Conservation (phyloP, 768 basidiomycete species). For the Psilocybe cubensis region DNA sequence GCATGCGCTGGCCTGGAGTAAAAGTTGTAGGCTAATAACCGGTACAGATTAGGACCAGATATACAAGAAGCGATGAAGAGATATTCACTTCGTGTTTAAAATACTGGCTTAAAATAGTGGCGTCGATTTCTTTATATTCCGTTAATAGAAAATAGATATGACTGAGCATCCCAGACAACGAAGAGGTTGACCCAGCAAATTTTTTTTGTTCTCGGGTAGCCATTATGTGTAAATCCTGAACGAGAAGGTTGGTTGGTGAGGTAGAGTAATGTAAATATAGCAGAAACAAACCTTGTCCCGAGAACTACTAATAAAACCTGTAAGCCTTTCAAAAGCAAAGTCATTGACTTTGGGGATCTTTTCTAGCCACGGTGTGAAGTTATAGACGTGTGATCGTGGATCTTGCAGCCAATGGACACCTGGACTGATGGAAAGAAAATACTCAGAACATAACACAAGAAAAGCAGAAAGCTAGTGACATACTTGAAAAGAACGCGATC, state of each 20-base stretch:
- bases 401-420: constrained; percentile 91
- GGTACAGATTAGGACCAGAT: constrained; percentile 1
- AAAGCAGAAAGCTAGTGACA: constrained; percentile 1
- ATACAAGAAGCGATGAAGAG: neutral
- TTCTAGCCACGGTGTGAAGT: constrained; percentile 76
- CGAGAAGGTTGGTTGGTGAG: neutral
- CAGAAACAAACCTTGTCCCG: constrained; percentile 60
- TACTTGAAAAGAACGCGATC: constrained; percentile 64
- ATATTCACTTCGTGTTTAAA: constrained; percentile 59
- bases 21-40: constrained; percentile 57
- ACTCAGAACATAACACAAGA: neutral
- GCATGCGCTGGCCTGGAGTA: constrained; percentile 79
- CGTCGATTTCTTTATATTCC: constrained; percentile 67
- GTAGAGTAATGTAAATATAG: neutral
- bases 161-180: constrained; percentile 78
- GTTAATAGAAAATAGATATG: constrained; percentile 92
- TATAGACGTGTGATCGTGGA: constrained; percentile 83
- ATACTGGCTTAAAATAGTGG: constrained; percentile 55
- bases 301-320: constrained; percentile 78
- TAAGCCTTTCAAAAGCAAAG: constrained; percentile 83
- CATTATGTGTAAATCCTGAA: constrained; percentile 66
- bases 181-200: constrained; percentile 91
- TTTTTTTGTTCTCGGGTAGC: constrained; percentile 58
- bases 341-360: constrained; percentile 75
- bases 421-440: constrained; percentile 50